Base-by-base conservation (phyloP, 2,329 filamentous ascomycete species). In the Xenoacremonium recifei region DNA sequence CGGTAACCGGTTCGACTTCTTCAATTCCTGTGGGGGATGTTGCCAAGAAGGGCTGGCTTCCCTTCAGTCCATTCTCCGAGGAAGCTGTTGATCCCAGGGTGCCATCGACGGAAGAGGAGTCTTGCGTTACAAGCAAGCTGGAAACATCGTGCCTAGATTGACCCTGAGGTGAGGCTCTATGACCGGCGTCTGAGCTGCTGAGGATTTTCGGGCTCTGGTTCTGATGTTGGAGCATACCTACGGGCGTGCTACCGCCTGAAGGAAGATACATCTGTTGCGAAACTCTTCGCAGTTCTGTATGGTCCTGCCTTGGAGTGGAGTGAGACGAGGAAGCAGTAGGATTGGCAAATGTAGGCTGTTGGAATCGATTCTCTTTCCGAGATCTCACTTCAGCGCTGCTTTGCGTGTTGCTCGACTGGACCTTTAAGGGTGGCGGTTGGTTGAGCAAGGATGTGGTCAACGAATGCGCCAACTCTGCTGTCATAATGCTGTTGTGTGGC, bases 401-500 rank as follows among this genome's bases (percentile, higher is more conserved):
- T 3, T 52, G 44, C 32, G 60, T 55, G n/a, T 50, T 54, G 13
- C 62, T 49, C 9, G 60, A 51, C 12, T 63, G 63, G 4, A 61
- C 44, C 4, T 67, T 61, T 3, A 69, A 53, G 0, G 69, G 64
- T 21, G 66, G 57, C 10, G 72, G 68, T 39, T 77, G 73, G 36
- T 73, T 75, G 20, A 77, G 60, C 29, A 78, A 56, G 1, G 73
- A 75, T 40, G 70, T 65, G 0, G 71, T 71, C 38, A 77, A 58
- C n/a, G 69, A 65, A 5, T 63, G 62, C 5, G 69, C 65, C 4
- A 75, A 55, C 23, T 70, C 68, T 3, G 62, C 42, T 3, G 60
- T 49, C 4, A 63, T 42, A 5, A 37, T 37, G 16, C 45, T 29
- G 16, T 42, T 40, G 21, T 57, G 37, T 7, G 47, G 35, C 18